Base-by-base conservation (phyloP, 805 yeast genomes). In the Hanseniaspora jakobsenii region DNA sequence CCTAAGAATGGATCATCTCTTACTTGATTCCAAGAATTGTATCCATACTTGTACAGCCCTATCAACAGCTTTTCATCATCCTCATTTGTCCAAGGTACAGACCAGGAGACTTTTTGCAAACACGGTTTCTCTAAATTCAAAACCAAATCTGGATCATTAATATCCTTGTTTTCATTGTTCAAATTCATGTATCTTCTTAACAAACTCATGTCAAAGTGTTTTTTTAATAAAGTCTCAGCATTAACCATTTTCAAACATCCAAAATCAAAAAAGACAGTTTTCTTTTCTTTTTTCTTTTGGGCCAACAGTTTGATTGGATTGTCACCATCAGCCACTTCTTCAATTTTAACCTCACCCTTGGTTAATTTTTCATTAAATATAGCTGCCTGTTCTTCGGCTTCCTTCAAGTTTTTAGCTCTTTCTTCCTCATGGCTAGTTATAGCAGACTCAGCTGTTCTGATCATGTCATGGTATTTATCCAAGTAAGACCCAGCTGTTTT, bases 1-100 rank as follows among this genome's bases (percentile, higher is more conserved):
- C 86, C 87, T 48, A 91, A 69, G 42, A 84, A 71, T 2, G 98
- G 97, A 63, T 91, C 98, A 63, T 91, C 99, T 57, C 98, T 71
- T 36, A 91, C 87, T 56, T 82, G 87, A 2, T 72, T 59, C 98
- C 98, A 91, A 1, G 95, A 78, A 14, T 97, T 97, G 60, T 85
- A 87, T 0, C 99, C 99, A 62, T 87, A 87, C 62, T 84, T 86
- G 56, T 73, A 72, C 18, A 89, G 81, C 51, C 99, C 99, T 28
- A 82, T 74, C 49, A 91, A 61, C 44, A 91, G 68, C 76, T 77
- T 81, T 41, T 86, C 81, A 60, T 91, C 99, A 57, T 91, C 94
- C 26, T 69, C 74, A 12, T 70, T 67, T 2, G 69, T 67, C 99
- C 99, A 91, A 23, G 75, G 77, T 54, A 94, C 83, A 42, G 74